phyloP scores from a whole-genome alignment of 495 filamentous ascomycete species.

The Xylaria nigripes region DNA sequence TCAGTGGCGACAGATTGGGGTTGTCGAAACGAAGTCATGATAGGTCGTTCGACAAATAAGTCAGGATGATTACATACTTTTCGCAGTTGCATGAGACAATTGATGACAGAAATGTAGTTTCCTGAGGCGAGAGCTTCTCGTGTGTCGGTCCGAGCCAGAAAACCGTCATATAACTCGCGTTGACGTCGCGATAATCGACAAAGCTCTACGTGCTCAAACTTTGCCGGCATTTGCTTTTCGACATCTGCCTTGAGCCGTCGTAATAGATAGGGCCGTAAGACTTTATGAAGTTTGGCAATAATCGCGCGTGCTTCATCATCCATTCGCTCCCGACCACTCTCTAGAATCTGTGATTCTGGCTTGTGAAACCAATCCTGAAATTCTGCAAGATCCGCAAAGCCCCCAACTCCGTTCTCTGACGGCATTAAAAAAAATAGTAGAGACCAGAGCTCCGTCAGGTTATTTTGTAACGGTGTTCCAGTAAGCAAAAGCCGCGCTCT shows the following conservation, averaged over 20 bases:
- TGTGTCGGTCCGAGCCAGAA: constrained; percentile 88
- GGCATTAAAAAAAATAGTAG: constrained; percentile 94
- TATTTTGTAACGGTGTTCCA: constrained; percentile 95
- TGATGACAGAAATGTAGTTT: constrained; percentile 96
- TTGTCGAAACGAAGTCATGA: constrained; percentile 96
- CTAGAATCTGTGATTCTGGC: constrained; percentile 89
- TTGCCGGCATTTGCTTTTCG: constrained; percentile 98
- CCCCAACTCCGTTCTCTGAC: constrained; percentile 73
- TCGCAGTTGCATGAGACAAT: constrained; percentile 93
- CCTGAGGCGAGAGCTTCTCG: constrained; percentile 83
- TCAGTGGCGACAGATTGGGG: constrained; percentile 68
- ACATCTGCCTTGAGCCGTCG: constrained; percentile 93
- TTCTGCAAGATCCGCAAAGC: constrained; percentile 82
- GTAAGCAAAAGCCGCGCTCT: constrained; percentile 81
- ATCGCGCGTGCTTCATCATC: constrained; percentile 84
- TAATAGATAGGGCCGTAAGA: constrained; percentile 86
- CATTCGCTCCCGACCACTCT: constrained; percentile 86
- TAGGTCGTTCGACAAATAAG: constrained; percentile 94
- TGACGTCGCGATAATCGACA: constrained; percentile 93
- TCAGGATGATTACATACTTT: constrained; percentile 99
- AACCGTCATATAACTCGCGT: constrained; percentile 91
- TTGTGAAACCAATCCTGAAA: constrained; percentile 92
- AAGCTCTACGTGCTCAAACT: constrained; percentile 94
- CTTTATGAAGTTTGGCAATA: constrained; percentile 85
- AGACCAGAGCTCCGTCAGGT: constrained; percentile 94